Conservation (phyloP, 2,329 filamentous ascomycete genomes). For the Incumbomyces lentus region DNA sequence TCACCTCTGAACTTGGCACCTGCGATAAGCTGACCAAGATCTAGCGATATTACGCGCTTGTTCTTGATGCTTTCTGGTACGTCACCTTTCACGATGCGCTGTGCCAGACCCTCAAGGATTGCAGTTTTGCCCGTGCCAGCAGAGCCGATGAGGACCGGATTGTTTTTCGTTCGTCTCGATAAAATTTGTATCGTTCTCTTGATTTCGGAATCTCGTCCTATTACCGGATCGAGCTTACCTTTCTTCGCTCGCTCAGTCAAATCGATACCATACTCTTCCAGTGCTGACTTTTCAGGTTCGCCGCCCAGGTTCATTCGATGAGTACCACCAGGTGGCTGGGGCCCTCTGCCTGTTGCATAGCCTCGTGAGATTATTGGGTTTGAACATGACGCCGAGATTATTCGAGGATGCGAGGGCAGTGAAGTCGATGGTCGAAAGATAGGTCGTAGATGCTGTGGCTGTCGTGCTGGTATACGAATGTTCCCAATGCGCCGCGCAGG, state of each 20-base stretch:
- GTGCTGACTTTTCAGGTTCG: slow-evolving; percentile 67
- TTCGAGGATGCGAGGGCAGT: slow-evolving; percentile 5
- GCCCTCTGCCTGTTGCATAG: slow-evolving; percentile 50
- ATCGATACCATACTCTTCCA: slow-evolving; percentile 87
- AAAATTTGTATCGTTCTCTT: slow-evolving; percentile 90
- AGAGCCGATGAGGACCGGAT: slow-evolving; percentile 93
- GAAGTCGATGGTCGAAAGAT: not conserved
- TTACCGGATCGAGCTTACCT: slow-evolving; percentile 91
- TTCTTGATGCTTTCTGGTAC: slow-evolving; percentile 94
- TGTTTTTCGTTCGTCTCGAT: slow-evolving; percentile 91
- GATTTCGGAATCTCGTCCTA: slow-evolving; percentile 84
- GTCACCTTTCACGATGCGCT: slow-evolving; percentile 83
- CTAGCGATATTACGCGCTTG: slow-evolving; percentile 76
- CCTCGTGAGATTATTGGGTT: slow-evolving; percentile 20
- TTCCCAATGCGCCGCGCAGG: slow-evolving; percentile 14
- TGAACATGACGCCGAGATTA: not conserved
- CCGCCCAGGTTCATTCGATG: slow-evolving; percentile 84
- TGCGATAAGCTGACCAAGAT: slow-evolving; percentile 85
- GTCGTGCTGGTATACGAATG: not conserved
- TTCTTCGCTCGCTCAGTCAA: slow-evolving; percentile 73
- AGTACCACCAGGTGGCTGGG: slow-evolving; percentile 82
- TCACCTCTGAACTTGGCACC: slow-evolving; percentile 93
- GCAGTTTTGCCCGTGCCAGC: slow-evolving; percentile 98
- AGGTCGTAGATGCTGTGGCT: slow-evolving; percentile 6
- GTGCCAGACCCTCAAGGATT: slow-evolving; percentile 89